These are phyloP conservation scores for Colletotrichum navitas DNA, from an alignment of 2,329 filamentous ascomycete species.

Conservation along the genomic window DNA sequence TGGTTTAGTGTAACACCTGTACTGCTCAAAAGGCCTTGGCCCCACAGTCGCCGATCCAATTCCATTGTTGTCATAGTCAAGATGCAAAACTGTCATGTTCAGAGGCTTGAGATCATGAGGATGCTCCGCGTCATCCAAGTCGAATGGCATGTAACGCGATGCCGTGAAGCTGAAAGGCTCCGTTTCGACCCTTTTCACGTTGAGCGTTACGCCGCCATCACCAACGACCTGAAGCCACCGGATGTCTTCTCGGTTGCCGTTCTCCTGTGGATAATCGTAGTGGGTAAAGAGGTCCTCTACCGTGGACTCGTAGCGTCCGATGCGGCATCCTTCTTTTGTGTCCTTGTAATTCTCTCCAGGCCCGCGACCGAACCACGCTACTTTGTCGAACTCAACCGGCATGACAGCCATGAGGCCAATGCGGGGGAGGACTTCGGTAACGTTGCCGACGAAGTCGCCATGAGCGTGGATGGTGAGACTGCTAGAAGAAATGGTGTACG, in stretches of 20 bases:
- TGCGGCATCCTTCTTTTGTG: slow-evolving; percentile 59
- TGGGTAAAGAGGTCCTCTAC: slow-evolving; percentile 58
- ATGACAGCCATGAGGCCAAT: slow-evolving; percentile 60
- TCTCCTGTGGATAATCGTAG: slow-evolving; percentile 68
- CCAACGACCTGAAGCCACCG: slow-evolving; percentile 55
- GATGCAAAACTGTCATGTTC: slow-evolving; percentile 55
- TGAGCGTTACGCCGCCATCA: slow-evolving; percentile 38
- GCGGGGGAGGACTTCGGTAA: slow-evolving; percentile 58
- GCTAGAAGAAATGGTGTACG: slow-evolving; percentile 56
- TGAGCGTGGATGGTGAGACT: slow-evolving; percentile 54
- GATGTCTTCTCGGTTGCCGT: slow-evolving; percentile 63
- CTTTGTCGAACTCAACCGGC: slow-evolving; percentile 45
- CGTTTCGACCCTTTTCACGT: slow-evolving; percentile 28
- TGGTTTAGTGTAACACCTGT: slow-evolving; percentile 36
- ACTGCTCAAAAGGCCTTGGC: slow-evolving; percentile 48
- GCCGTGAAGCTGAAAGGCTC: slow-evolving; percentile 55
- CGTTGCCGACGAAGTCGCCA: slow-evolving; percentile 54
- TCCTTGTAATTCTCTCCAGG: slow-evolving; percentile 65
- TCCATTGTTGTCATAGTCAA: slow-evolving; percentile 59
- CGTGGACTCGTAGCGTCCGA: slow-evolving; percentile 53
- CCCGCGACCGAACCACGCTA: slow-evolving; percentile 65
- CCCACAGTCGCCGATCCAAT: slow-evolving; percentile 60
- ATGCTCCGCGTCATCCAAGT: slow-evolving; percentile 56
- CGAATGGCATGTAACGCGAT: slow-evolving; percentile 56
- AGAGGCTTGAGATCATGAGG: slow-evolving; percentile 60